Conservation (phyloP, 352 stramenopile genomes). For the Plasmopara viticola region DNA sequence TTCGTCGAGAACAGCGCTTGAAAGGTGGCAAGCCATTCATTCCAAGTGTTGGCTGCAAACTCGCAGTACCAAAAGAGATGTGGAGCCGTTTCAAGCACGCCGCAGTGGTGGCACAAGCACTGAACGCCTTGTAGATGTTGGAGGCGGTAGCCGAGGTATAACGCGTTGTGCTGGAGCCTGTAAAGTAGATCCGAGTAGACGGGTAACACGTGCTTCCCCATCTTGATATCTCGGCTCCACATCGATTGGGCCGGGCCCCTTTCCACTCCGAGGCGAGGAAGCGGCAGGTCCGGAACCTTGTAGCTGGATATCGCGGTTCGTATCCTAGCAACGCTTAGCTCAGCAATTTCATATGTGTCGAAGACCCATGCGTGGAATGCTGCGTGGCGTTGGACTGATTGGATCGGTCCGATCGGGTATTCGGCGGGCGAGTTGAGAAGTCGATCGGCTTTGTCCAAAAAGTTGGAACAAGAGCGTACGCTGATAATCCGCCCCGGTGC, state of each 20-base stretch:
- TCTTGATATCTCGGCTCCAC: background rate
- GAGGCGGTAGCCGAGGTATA: background rate
- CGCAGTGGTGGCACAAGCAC: background rate
- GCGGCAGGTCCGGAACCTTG: background rate
- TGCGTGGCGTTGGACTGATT: background rate
- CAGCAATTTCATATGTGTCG: background rate
- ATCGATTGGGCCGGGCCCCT: background rate
- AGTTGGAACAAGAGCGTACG: background rate
- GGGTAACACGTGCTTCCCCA: background rate
- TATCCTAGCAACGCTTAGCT: background rate
- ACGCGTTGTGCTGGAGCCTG: background rate
- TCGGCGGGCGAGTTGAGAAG: slow-evolving; percentile 2
- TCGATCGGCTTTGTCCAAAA: slow-evolving; percentile 29
- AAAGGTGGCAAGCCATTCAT: background rate
- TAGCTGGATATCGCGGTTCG: background rate
- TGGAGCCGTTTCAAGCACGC: background rate
- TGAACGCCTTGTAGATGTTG: background rate
- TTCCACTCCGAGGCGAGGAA: background rate
- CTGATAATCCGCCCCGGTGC: background rate
- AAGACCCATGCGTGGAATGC: background rate
- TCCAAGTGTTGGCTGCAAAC: background rate
- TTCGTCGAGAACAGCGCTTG: background rate
- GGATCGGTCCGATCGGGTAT: background rate
- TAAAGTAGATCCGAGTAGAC: background rate
- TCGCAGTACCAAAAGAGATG: background rate